Base-by-base conservation (phyloP, 148 eudicot species). In the Heliamphora exappendiculata region DNA sequence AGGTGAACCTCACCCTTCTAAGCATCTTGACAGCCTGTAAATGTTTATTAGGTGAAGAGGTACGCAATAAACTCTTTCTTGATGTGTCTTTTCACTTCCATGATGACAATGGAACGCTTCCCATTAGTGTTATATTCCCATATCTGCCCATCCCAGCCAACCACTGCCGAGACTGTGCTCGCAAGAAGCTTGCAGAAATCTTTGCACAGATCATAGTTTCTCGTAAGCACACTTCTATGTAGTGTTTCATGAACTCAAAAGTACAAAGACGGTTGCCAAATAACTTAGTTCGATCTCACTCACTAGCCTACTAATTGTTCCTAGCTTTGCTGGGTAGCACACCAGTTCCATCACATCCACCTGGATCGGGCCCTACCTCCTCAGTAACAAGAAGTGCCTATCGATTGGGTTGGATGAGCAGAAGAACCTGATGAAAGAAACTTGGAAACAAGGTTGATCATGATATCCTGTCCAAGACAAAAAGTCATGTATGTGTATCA, bases 21-120 rank as follows among this genome's bases (percentile, higher is more conserved):
- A 94, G 92, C 76, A 92, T 89, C 78, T 83, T 94, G 84, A 94
- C 96, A 39, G 97, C 98, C 5, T 92, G 98, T 74, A 82, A 97
- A 84, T 94, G 98, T 79, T 87, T 94, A 58, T 70, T 94, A 77
- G 98, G 98, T 31, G 85, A 86, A 72, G 98, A 94, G 84, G 97
- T 94, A 31, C 97, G 98, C 75, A 90, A 94, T 79, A 82, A 90
- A 81, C 97, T 92, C 59, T 94, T 94, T 73, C 94, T 84, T 34
- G 97, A 94, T n/a, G 98, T 94, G 5, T 94, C 98, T 54, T 89
- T 97, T 34, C 92, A 92, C 64, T 92, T 94, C 77, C 98, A 94
- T 58, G 96, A 92, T 11, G 97, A 94, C 74, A 92, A 81, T 44
- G 98, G 98, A 11, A 94, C 92, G 98, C 92, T 63, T 39, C 98